phyloP scores from a whole-genome alignment of 495 filamentous ascomycete species.

The Penicillium psychrofluorescens region DNA sequence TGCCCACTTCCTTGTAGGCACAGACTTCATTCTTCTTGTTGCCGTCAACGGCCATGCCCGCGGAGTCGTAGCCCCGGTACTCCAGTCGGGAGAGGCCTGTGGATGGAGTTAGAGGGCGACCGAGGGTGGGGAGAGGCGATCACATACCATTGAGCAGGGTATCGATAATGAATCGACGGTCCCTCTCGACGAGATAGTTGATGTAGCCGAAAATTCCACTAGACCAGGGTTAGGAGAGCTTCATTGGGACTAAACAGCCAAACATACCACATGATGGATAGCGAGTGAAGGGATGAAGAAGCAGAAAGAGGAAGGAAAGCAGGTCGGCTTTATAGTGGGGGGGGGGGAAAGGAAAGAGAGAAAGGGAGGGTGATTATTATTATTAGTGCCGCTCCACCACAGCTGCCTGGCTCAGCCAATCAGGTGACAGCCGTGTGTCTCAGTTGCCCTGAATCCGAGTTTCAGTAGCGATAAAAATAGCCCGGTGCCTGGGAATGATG shows the following conservation, averaged over 20 bases:
- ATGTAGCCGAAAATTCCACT: slow-evolving; percentile 99
- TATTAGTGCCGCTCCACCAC: background rate
- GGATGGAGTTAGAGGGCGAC: slow-evolving; percentile 2
- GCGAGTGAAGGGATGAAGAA: background rate
- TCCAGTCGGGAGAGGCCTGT: slow-evolving; percentile 78
- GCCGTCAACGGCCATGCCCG: slow-evolving; percentile 90
- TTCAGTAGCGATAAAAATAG: too few species aligned
- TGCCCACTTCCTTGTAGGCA: slow-evolving; percentile 98
- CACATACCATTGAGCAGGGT: slow-evolving; percentile 88
- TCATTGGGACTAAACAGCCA: background rate
- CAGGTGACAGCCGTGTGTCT: background rate
- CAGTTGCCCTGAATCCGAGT: background rate
- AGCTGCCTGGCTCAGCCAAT: background rate
- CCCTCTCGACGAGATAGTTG: slow-evolving; percentile 86
- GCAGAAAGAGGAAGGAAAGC: background rate
- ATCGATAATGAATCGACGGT: slow-evolving; percentile 87
- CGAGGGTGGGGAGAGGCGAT: background rate
- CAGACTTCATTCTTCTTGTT: slow-evolving; percentile 98
- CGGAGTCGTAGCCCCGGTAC: slow-evolving; percentile 96
- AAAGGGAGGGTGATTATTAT: background rate
- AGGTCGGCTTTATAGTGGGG: background rate
- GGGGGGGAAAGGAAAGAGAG: slow-evolving; percentile 2
- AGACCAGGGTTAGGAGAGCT: background rate
- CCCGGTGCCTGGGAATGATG: background rate
- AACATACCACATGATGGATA: slow-evolving; percentile 32